Evolutionary conservation across 2,329 filamentous ascomycete genomes (phyloP), one percentile per base, ranked within the genome.

Genomic region (Rhynchosporium secalis): DNA sequence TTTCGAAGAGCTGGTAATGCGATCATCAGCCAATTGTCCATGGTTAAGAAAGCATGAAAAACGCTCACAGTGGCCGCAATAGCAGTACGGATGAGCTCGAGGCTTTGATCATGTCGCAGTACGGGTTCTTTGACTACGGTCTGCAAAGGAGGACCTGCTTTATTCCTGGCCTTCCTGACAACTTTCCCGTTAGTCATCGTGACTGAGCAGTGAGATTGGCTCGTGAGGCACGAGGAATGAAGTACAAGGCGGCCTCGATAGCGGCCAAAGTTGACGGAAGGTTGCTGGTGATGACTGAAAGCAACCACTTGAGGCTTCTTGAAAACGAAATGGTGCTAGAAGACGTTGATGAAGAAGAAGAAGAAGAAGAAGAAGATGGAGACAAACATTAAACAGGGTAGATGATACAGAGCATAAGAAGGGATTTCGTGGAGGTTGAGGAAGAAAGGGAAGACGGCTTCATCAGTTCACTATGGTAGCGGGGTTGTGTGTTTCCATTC

Each of bases 81-180:
- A 6, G 51, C 51, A 54, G 51, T 54, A 33, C 38, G 51, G 9
- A 54, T 20, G 15, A 54, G 33, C 33, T 54, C 36, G 7, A 54
- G 28, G 15, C 51, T 54, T 33, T 54, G 51, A 33, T 54, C 33
- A 28, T 9, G 20, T 29, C 38, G 20, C 3, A 54, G 51, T 20
- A 54, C n/a, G 20, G 38, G 4, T 12, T 38, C 36, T 38, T 54
- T 20, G 7, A 54, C n/a, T 28, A 26, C 1, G 33, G 33, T 20
- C 51, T 54, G 38, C 8, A 36, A 33, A 7, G 36, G 20, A 54
- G 51, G 36, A 40, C 51, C 26, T 26, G 51, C n/a, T 40, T 36
- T n/a, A 5, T 33, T 33, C 51, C 28, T n/a, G 38, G 51, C 7
- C 36, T 54, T 54, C 26, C 20, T 8, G 15, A 33, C 38, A 33